Base-by-base conservation (phyloP, 345 rosid species). In the Brassica cretica region DNA sequence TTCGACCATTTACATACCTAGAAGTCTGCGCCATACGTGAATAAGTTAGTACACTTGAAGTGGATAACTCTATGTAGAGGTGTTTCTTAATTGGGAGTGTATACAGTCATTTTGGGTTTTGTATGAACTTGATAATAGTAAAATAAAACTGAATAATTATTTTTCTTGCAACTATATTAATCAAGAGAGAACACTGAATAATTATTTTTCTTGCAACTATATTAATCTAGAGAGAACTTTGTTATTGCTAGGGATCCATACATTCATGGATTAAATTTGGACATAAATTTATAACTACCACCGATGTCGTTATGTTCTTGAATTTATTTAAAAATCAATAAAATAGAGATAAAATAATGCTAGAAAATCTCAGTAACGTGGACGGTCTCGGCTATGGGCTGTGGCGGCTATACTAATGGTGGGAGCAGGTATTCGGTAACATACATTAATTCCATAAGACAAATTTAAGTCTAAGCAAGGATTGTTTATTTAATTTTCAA, bases 241-340 rank as follows among this genome's bases (percentile, higher is more conserved):
- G 5, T 59, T 33, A 18, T 19, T 44, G 62, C 80, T 61, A 61
- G 64, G 8, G 39, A 51, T 63, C 39, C 53, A 19, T 53, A 53
- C 11, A 29, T 53, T 2, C 8, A 64, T 35, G 11, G 25, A 55
- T 35, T 64, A 27, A 33, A 10, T 24, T 24, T 10, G 44, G 0
- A 69, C 32, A 35, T 14, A 35, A 14, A 15, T 12, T 27, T 49
- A 25, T 39, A 58, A 41, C 72, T 66, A 72, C 33, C 27, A 14
- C 69, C 27, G 49, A 33, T 67, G 82, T 78, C 78, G 65, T 67
- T 78, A 73, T 67, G 78, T 33, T 33, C 46, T 73, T 78, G 78
- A 33, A 49, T 67, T 33, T 24, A 10, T 29, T 44, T 2, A 1
- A 24, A 70, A 24, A 70, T 63, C 37, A n/a, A 39, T 62, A 61